Evolutionary conservation across 768 basidiomycete species (phyloP), one percentile per base, ranked within the genome.

Genomic region (Amanita thiersii): DNA sequence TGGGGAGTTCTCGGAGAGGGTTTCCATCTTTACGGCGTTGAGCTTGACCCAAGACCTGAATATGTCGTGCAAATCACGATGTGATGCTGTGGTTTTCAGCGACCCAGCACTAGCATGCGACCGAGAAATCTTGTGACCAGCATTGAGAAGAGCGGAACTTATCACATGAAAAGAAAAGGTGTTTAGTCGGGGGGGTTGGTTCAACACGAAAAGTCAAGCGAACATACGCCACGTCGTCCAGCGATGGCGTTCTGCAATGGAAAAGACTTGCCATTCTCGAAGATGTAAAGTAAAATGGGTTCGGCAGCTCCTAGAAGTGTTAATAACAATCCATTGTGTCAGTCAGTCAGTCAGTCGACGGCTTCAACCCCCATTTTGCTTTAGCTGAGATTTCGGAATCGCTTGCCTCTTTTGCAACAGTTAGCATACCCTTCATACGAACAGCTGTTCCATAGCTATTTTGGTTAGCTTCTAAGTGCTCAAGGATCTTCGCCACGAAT

Each of bases 351-450:
- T 14, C n/a, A n/a, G n/a, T n/a, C n/a, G n/a, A n/a, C n/a, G n/a
- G n/a, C n/a, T n/a, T n/a, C n/a, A n/a, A n/a, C n/a, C n/a, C n/a
- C n/a, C n/a, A n/a, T n/a, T n/a, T 30, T 30, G 29, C 9, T 30
- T 9, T 9, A 14, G 9, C 29, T 30, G 29, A 30, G 29, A 30
- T 9, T n/a, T 12, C 8, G 15, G 10, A 17, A 9, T 24, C 29
- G n/a, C 74, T 30, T 34, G 86, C 94, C 68, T 94, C 85, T 59
- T 80, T 76, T 0, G 93, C 92, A 2, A 96, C 73, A 5, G 84
- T 81, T 34, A 98, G 64, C 96, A 99, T 98, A 1, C 96, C 96
- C 60, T 82, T 86, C 83, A 99, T 97, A 40, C 96, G 72, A 0
- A 73, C 51, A 11, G 75, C 70, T 0, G 93, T 97, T 7, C 83